Conservation (phyloP, 306 rosid genomes). For the Acmispon strigosus region DNA sequence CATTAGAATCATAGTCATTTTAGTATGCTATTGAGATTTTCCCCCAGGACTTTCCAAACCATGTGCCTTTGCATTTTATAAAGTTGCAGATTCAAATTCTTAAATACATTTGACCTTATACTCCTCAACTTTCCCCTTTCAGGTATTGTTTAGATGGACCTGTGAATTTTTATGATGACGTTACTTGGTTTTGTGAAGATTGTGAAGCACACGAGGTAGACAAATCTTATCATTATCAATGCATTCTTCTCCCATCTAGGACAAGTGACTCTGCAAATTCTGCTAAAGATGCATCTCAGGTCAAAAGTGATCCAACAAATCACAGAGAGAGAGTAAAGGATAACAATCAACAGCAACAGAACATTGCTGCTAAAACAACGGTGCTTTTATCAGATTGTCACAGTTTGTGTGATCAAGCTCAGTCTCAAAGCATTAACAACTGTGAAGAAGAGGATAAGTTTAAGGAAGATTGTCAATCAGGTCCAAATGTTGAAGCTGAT, state of each 20-base stretch:
- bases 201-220: slow-evolving; percentile 15
- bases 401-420: background rate
- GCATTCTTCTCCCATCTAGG: background rate
- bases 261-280: background rate
- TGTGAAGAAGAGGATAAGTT: background rate
- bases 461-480: background rate
- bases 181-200: slow-evolving; percentile 65
- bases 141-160: slow-evolving; percentile 61
- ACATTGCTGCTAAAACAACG: slow-evolving; percentile 10
- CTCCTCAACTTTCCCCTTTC: background rate
- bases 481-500: slow-evolving; percentile 8
- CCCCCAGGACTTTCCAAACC: background rate
- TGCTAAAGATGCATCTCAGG: slow-evolving; percentile 4
- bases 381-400: background rate
- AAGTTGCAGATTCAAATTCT: background rate
- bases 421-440: slow-evolving; percentile 4
- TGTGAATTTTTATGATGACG: slow-evolving; percentile 15
- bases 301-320: background rate
- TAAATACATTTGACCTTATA: background rate
- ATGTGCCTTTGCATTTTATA: background rate
- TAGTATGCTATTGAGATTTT: background rate
- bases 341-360: background rate
- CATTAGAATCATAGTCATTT: background rate
- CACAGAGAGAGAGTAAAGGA: background rate
- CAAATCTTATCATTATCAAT: slow-evolving; percentile 1